Conservation (phyloP, 1,284 basidiomycete genomes). For the Taiwanofungus camphoratus region DNA sequence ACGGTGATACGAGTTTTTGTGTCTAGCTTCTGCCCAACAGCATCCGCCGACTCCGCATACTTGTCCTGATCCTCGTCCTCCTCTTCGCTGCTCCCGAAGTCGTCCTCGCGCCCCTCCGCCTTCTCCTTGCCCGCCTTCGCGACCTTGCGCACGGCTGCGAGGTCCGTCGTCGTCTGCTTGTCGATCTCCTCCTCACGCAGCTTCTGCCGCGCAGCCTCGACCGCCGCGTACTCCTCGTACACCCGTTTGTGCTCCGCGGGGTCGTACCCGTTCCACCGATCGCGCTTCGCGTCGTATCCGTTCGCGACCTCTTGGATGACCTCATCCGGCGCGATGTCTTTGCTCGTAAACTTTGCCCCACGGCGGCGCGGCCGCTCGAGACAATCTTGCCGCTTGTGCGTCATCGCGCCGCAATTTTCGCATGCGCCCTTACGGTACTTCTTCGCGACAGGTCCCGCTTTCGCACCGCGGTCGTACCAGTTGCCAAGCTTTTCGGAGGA, state of each 20-base stretch:
- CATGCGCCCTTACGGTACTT: slow-evolving; percentile 98
- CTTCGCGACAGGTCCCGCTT: slow-evolving; percentile 84
- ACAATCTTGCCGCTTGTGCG: slow-evolving; percentile 89
- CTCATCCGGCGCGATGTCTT: slow-evolving; percentile 90
- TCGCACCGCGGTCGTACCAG: slow-evolving; percentile 91
- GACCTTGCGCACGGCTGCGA: slow-evolving; percentile 52
- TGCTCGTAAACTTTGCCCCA: slow-evolving; percentile 91
- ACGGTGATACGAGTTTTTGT: slow-evolving; percentile 98
- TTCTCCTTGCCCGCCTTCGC: slow-evolving; percentile 62
- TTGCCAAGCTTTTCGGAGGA: slow-evolving; percentile 71
- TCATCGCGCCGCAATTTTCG: slow-evolving; percentile 97
- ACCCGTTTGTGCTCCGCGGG: slow-evolving; percentile 79
- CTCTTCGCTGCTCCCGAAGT: slow-evolving; percentile 95
- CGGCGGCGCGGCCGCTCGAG: slow-evolving; percentile 94
- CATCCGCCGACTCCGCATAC: slow-evolving; percentile 96
- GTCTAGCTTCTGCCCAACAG: slow-evolving; percentile 96
- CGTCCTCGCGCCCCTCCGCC: slow-evolving; percentile 68
- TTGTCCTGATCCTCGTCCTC: slow-evolving; percentile 94
- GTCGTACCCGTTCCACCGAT: slow-evolving; percentile 99
- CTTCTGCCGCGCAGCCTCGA: slow-evolving; percentile 88
- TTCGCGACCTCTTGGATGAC: slow-evolving; percentile 72
- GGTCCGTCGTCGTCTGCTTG: slow-evolving; percentile 88
- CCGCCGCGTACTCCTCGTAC: slow-evolving; percentile 91
- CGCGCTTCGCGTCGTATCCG: slow-evolving; percentile 95
- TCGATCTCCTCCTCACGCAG: slow-evolving; percentile 96